phyloP scores from a whole-genome alignment of 2,329 filamentous ascomycete genomes.

The Alternaria ethzedia region DNA sequence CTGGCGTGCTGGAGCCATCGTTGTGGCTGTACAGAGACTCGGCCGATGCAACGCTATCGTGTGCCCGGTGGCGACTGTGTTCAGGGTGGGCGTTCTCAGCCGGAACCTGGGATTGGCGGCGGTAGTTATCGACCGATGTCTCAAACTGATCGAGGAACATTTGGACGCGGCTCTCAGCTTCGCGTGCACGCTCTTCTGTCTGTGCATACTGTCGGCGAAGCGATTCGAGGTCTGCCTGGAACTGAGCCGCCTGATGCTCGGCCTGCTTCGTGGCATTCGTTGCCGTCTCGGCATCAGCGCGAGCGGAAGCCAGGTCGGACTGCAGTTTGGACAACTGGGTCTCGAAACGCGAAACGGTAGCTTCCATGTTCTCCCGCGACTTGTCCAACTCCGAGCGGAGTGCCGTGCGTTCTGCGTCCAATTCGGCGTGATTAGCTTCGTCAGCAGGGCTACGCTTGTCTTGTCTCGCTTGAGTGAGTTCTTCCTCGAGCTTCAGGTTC shows the following conservation, averaged over 20 bases:
- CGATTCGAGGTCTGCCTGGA: conserved; percentile 75
- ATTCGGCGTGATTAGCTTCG: conserved; percentile 62
- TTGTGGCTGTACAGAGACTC: conserved; percentile 58
- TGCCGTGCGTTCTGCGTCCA: conserved; percentile 74
- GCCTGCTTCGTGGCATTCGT: conserved; percentile 60
- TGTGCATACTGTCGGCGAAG: conserved; percentile 81
- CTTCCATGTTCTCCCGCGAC: conserved; percentile 72
- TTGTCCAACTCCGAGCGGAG: conserved; percentile 73
- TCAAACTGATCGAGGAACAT: conserved; percentile 94
- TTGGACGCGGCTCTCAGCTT: conserved; percentile 92
- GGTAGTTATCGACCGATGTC: conserved; percentile 90
- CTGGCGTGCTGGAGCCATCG: conserved; percentile 45
- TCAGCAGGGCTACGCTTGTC: conserved; percentile 47
- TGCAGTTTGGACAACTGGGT: conserved; percentile 71
- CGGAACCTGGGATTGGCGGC: conserved; percentile 68
- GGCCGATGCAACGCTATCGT: conserved; percentile 67
- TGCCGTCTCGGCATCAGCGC: conserved; percentile 73
- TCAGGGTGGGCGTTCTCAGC: conserved; percentile 43
- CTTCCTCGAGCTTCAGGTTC: conserved; percentile 80
- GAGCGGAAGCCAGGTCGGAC: conserved; percentile 70
- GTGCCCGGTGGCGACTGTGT: conserved; percentile 50
- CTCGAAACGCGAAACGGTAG: conserved; percentile 72
- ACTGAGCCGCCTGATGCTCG: conserved; percentile 58
- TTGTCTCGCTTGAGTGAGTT: conserved; percentile 67
- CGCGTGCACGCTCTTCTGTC: conserved; percentile 82